Conservation (phyloP, 1,139 yeast genomes). For the Suhomyces ambrosiae region DNA sequence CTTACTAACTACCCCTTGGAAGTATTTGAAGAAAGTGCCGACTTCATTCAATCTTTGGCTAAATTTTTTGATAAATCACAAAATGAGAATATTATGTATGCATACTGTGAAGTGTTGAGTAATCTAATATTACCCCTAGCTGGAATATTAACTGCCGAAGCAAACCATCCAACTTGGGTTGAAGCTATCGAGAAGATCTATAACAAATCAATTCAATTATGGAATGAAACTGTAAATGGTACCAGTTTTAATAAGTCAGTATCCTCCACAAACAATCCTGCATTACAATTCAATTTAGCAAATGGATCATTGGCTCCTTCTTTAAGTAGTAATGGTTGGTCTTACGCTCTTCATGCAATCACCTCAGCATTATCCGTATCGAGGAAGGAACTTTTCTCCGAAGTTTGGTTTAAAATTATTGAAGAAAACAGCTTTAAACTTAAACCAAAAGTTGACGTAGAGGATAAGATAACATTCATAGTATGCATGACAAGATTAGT, state of each 20-base stretch:
- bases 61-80: slow-evolving; percentile 74
- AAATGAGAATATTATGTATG: slow-evolving; percentile 64
- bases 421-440: slow-evolving; percentile 50
- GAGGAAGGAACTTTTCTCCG: slow-evolving; percentile 72
- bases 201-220: slow-evolving; percentile 46
- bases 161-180: slow-evolving; percentile 94
- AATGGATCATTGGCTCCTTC: slow-evolving; percentile 7
- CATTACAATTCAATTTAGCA: slow-evolving; percentile 1
- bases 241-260: slow-evolving; percentile 1
- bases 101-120: slow-evolving; percentile 84
- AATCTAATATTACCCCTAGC: slow-evolving; percentile 80
- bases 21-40: slow-evolving; percentile 88
- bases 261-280: not conserved
- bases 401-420: slow-evolving; percentile 71
- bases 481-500: slow-evolving; percentile 70
- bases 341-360: slow-evolving; percentile 66
- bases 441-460: slow-evolving; percentile 45
- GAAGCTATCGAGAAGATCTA: slow-evolving; percentile 71
- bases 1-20: slow-evolving; percentile 86
- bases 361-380: slow-evolving; percentile 80
- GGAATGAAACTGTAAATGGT: slow-evolving; percentile 25
- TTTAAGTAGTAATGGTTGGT: slow-evolving; percentile 58
- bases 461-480: slow-evolving; percentile 65
- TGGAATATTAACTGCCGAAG: slow-evolving; percentile 86
- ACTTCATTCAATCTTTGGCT: slow-evolving; percentile 80